These are phyloP conservation scores for Phytophthora brassicae DNA, from an alignment of 352 stramenopile genomes.

Conservation along the genomic window DNA sequence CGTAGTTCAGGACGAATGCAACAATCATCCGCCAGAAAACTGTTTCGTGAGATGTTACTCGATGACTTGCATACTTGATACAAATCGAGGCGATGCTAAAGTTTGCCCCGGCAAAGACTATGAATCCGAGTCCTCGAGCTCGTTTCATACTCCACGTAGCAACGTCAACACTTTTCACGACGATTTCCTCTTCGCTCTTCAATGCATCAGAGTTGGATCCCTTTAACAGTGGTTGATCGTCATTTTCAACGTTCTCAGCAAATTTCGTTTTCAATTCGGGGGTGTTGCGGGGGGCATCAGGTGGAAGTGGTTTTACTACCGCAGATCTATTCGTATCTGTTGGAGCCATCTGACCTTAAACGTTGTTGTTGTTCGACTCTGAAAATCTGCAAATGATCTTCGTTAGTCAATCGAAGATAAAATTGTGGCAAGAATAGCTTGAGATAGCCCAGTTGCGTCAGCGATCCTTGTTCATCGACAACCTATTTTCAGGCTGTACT, in stretches of 20 bases:
- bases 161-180: not conserved
- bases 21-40: constrained; percentile 65
- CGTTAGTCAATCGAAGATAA: not conserved
- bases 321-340: constrained; percentile 11
- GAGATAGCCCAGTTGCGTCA: not conserved
- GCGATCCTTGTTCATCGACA: not conserved
- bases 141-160: constrained; percentile 25
- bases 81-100: constrained; percentile 69
- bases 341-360: not conserved
- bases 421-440: constrained; percentile 17
- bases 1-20: constrained; percentile 52
- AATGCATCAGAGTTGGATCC: constrained; percentile 7
- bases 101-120: constrained; percentile 54
- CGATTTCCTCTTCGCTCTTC: constrained; percentile 12
- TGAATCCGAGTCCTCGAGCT: constrained; percentile 41
- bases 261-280: constrained; percentile 17
- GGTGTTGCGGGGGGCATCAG: constrained; percentile 10
- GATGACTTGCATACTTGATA: constrained; percentile 59
- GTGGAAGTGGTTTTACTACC: constrained; percentile 14
- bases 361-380: not conserved
- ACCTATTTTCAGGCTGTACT: constrained; percentile 29
- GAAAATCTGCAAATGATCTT: constrained; percentile 12
- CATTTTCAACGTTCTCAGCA: constrained; percentile 14
- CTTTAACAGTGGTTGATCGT: constrained; percentile 23
- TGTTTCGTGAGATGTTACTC: constrained; percentile 57